Base-by-base conservation (phyloP, 1,139 yeast genomes). In the Barnettozyma hawaiiensis region DNA sequence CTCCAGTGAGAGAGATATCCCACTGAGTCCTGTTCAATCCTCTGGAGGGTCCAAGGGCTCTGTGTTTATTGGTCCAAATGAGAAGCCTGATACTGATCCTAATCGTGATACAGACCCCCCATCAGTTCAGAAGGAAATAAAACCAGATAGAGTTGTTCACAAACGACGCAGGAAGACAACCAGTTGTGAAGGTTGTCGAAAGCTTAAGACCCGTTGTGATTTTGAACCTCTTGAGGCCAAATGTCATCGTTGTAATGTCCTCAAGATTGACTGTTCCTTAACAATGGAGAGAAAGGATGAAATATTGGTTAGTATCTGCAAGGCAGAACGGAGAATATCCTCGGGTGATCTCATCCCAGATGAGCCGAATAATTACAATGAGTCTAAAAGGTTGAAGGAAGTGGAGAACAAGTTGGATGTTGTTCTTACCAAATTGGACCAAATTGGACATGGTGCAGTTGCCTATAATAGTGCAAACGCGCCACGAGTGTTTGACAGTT, bases 191-290 rank as follows among this genome's bases (percentile, higher is more conserved):
- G 63, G 67, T n/a, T 76, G 81, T 47, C 63, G 80, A 11, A 70
- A 67, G 50, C 63, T 73, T 49, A 76, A 76, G 53, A 75, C 80
- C 2, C 64, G 78, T 42, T 76, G 81, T 52, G 77, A 71, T 47
- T 69, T 65, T 46, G 73, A 69, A 33, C 63, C 66, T 0, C 52
- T 59, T 2, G 54, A 57, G 18, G 66, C 66, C 4, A 66, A 67
- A 48, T 76, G 81, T 50, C 73, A 71, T 46, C 60, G 80, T 20
- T 76, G 81, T 47, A 61, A 58, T 37, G 66, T 74, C 34, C 52
- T 75, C 35, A 58, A 69, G 34, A 50, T 74, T 9, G 65, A 62
- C 1, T 76, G 81, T 47, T 71, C 78, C 1, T 52, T 75, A 36
- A 61, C 69, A 4, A 48, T 51, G n/a, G 69, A 64, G 34, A 55